A percentile compares a stretch with the other conserved stretches of the same genome.
Conservation (phyloP, 2,329 filamentous ascomycete genomes). For the Diaporthe sp. region DNA sequence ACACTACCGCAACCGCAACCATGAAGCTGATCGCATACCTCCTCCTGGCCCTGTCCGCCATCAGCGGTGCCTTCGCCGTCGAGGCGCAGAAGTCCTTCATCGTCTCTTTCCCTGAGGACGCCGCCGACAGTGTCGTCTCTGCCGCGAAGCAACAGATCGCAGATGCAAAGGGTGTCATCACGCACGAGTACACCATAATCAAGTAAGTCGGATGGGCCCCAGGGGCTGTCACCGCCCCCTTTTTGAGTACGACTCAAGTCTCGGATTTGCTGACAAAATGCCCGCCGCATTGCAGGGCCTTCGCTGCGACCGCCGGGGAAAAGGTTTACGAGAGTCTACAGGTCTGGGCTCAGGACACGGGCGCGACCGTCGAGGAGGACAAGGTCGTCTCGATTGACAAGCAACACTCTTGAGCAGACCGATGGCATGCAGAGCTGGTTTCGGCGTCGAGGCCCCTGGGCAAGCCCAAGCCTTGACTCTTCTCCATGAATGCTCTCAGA, state of each 20-base stretch:
- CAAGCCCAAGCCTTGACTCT: background rate
- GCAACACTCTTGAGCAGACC: background rate
- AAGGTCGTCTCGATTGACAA: slow-evolving; percentile 67
- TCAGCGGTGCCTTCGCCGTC: slow-evolving; percentile 71
- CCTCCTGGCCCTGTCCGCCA: slow-evolving; percentile 67
- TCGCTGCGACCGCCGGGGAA: slow-evolving; percentile 79
- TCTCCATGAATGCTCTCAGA: background rate
- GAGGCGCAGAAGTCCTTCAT: slow-evolving; percentile 80
- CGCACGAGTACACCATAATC: slow-evolving; percentile 79
- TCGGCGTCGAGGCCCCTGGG: background rate
- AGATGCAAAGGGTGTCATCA: slow-evolving; percentile 80
- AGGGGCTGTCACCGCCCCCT: background rate
- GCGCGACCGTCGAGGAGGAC: slow-evolving; percentile 82
- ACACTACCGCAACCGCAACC: slow-evolving; percentile 44
- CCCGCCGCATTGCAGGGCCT: slow-evolving; percentile 68
- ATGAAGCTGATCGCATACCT: slow-evolving; percentile 75
- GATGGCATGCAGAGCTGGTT: background rate
- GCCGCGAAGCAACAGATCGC: slow-evolving; percentile 79
- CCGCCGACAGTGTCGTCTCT: slow-evolving; percentile 75
- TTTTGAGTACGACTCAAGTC: background rate
- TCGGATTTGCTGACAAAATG: background rate
- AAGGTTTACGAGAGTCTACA: slow-evolving; percentile 77
- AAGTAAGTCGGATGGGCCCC: slow-evolving; percentile 64
- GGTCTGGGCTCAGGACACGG: slow-evolving; percentile 69
- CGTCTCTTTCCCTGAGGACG: slow-evolving; percentile 79